phyloP scores from a whole-genome alignment of 805 yeast genomes.

The Wickerhamiella qilinensis region DNA sequence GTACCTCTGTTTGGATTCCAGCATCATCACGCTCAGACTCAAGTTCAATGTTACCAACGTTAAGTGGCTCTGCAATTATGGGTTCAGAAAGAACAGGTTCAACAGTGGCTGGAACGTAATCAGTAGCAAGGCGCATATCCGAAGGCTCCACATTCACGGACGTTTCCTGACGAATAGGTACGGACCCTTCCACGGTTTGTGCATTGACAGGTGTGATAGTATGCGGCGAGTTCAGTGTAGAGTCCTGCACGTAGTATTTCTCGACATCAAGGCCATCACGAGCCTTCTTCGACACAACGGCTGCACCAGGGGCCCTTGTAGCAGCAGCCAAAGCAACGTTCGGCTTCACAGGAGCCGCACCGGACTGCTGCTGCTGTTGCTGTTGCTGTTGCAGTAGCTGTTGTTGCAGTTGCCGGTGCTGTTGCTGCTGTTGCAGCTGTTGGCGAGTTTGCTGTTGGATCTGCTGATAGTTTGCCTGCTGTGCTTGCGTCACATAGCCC shows the following conservation, averaged over 20 bases:
- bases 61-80: background rate
- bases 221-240: no score
- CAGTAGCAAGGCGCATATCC: background rate
- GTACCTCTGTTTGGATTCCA: no score
- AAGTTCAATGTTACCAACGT: background rate
- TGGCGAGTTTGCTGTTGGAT: background rate
- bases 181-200: background rate
- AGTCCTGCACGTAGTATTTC: slow-evolving; percentile 7
- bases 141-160: no score
- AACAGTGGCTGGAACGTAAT: background rate
- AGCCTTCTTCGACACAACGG: background rate
- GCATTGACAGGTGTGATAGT: no score
- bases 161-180: no score
- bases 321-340: background rate
- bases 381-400: background rate
- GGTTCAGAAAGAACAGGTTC: background rate
- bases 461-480: background rate
- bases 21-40: no score
- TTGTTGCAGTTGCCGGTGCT: background rate
- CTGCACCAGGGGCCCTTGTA: background rate
- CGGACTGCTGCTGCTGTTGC: background rate
- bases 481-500: background rate
- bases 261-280: background rate
- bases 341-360: background rate
- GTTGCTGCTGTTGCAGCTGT: slow-evolving; percentile 1